Evolutionary conservation across 2,329 filamentous ascomycete species (phyloP), one percentile per base, ranked within the genome.

Genomic region (Furcasterigmium sp.): DNA sequence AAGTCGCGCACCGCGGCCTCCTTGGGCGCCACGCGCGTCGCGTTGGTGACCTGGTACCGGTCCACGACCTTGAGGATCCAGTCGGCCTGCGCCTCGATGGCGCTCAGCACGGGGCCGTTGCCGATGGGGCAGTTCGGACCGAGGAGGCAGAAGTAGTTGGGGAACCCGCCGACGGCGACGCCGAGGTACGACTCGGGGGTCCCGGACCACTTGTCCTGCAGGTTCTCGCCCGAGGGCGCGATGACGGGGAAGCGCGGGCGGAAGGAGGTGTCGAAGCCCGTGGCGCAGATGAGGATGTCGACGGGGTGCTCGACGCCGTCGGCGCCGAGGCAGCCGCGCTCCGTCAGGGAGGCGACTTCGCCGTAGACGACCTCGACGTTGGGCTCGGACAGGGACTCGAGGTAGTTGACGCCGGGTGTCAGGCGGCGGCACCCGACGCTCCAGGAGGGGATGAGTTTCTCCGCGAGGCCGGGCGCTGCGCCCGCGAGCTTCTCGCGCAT

Each of bases 1-100:
- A 80, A 79, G 47, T 78, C 76, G 10, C 58, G 56, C 8, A 77
- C 68, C 2, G 68, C 70, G 15, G 65, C 64, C 1, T 58, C 53
- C 51, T 72, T 73, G 10, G 75, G 66, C 8, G 64, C 54, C 32
- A 73, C 67, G 5, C 64, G 59, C 5, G 56, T 53, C 43, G 76
- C 69, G 53, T 70, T 65, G 52, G 73, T 60, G 3, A 65, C 71
- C 53, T 75, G 67, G 50, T 66, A 70, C 30, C 70, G 67, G 55
- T 74, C 67, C 45, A 78, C 65, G 30, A 74, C 53, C 48, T 71
- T 68, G 49, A 68, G 64, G 48, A 75, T 67, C 57, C 73, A 76
- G 49, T 76, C 71, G 4, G 67, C 68, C 45, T 73, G 64, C 41
- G 63, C 60, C 49, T 75, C 69, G 43, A 72, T 68, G 4, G 65